phyloP scores from a whole-genome alignment of 2,329 filamentous ascomycete species.

The Pestalotiopsis sp. region DNA sequence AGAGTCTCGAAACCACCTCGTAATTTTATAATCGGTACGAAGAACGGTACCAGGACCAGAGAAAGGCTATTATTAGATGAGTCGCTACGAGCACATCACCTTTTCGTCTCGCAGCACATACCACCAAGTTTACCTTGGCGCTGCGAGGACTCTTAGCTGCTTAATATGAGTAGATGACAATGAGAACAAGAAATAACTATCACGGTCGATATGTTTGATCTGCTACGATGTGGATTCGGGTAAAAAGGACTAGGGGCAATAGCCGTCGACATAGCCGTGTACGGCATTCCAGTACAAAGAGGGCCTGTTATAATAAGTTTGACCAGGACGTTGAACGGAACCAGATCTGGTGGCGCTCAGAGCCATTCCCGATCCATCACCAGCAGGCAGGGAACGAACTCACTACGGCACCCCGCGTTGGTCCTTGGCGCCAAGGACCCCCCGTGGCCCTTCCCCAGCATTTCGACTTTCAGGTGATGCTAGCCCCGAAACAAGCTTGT shows the following conservation, averaged over 20 bases:
- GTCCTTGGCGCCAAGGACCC: slow-evolving; percentile 7
- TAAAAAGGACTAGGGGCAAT: not conserved
- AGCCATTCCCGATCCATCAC: not conserved
- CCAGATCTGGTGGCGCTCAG: not conserved
- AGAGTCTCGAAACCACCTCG: not conserved
- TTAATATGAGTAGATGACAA: not conserved
- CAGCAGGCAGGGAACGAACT: too few relatives aligned
- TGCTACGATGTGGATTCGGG: not conserved
- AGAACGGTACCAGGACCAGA: not conserved
- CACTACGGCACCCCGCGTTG: slow-evolving; percentile 2
- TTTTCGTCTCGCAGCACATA: not conserved
- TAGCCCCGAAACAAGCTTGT: not conserved
- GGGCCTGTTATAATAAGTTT: not conserved
- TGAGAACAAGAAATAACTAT: not conserved
- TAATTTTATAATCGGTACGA: not conserved
- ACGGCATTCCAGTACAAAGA: not conserved
- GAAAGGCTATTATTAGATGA: not conserved
- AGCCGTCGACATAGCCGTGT: too few relatives aligned
- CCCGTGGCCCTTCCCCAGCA: slow-evolving; percentile 1
- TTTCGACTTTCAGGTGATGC: slow-evolving; percentile 2
- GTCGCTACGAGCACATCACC: not conserved
- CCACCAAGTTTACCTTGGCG: not conserved
- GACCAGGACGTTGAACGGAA: not conserved
- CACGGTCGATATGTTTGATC: not conserved
- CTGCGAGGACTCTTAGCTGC: not conserved